A percentile compares a stretch with the other conserved stretches of the same genome.
These are phyloP conservation scores for Microstegium vimineum DNA, from an alignment of 176 grass and related monocot species.

Conservation along the genomic window DNA sequence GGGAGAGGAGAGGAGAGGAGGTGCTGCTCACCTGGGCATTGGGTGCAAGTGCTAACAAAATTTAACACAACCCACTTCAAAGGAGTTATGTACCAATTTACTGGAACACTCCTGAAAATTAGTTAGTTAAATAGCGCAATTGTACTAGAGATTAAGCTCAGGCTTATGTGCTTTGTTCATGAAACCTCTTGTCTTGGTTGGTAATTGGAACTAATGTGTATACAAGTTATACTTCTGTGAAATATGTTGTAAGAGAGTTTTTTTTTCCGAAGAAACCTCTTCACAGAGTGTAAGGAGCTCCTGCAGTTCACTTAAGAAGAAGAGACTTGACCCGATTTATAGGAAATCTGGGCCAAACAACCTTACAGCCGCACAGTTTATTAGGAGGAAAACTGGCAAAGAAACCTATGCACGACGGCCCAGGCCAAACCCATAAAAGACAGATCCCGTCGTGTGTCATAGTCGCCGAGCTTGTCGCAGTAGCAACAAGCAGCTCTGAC, in stretches of 20 bases:
- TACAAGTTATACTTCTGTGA: background rate
- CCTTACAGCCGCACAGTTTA: background rate
- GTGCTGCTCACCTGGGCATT: too few species aligned
- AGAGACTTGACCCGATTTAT: background rate
- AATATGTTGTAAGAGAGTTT: background rate
- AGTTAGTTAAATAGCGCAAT: background rate
- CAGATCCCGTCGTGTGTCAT: background rate
- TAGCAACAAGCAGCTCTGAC: background rate
- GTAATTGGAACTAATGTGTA: background rate
- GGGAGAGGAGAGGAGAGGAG: too few species aligned
- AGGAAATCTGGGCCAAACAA: background rate
- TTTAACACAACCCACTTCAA: background rate
- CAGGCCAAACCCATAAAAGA: background rate
- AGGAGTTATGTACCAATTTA: background rate
- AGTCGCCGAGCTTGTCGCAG: background rate
- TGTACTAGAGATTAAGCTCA: background rate
- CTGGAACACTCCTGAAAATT: background rate
- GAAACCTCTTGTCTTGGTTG: background rate
- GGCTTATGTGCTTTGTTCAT: constrained; percentile 1
- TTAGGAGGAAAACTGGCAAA: background rate
- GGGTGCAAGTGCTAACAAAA: too few species aligned
- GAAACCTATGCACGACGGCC: background rate
- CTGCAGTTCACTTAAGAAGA: background rate
- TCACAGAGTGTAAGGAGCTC: background rate
- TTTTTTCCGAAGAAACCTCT: background rate